Evolutionary conservation across 2,329 filamentous ascomycete genomes (phyloP).

Genomic region (Coleophoma cylindrospora): DNA sequence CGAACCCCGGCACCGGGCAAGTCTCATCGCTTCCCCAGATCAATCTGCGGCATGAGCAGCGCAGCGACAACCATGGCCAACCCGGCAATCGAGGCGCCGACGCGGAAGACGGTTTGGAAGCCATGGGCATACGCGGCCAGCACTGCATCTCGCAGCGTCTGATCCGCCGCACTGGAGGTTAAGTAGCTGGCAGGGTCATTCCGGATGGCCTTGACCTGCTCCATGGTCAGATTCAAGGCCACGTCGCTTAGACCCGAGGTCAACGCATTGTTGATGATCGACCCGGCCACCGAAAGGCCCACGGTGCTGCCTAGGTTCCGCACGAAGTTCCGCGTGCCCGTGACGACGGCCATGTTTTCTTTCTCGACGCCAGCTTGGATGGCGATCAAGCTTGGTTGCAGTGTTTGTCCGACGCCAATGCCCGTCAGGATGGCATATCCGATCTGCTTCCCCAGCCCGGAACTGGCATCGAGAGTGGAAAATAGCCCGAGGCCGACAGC

Average conservation of each 20-base stretch:
- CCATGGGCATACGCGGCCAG: constrained; percentile 31
- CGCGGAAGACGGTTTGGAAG: constrained; percentile 34
- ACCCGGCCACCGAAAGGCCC: constrained; percentile 32
- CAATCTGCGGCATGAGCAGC: constrained; percentile 29
- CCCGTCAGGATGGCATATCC: constrained; percentile 48
- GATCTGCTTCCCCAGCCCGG: constrained; percentile 46
- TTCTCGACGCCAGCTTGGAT: constrained; percentile 33
- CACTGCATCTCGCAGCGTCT: constrained; percentile 21
- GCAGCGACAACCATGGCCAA: constrained; percentile 28
- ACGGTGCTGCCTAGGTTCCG: constrained; percentile 35
- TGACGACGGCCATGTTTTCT: constrained; percentile 34
- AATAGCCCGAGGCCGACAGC: constrained; percentile 46
- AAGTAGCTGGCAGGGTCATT: background rate
- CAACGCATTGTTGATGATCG: constrained; percentile 29
- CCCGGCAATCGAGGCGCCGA: constrained; percentile 29
- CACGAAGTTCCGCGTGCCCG: constrained; percentile 29
- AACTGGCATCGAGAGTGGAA: constrained; percentile 42
- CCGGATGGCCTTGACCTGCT: constrained; percentile 12
- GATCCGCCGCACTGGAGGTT: background rate
- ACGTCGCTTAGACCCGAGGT: constrained; percentile 16
- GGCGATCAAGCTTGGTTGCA: constrained; percentile 39
- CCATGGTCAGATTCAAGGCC: constrained; percentile 16
- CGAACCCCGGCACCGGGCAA: no score
- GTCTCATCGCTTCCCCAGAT: background rate
- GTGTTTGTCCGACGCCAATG: constrained; percentile 44